Evolutionary conservation across 78 protist species (phyloP).

Genomic region (Mastigamoeba balamuthi): DNA sequence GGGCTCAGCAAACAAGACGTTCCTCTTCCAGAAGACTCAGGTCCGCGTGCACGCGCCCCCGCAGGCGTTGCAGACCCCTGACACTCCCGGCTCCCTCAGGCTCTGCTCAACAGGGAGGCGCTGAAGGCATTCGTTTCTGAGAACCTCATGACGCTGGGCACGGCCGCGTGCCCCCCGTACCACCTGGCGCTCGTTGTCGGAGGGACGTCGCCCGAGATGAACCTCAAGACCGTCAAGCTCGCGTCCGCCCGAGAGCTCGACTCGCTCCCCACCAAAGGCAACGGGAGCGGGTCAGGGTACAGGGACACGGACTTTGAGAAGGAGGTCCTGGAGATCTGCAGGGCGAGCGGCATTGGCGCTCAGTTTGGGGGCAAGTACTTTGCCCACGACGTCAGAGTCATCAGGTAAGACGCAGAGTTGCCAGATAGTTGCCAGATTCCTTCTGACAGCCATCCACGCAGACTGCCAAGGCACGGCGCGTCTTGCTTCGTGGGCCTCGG

Average conservation of each 20-base stretch:
- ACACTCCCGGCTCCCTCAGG: slow-evolving; percentile 11
- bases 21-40: slow-evolving; percentile 58
- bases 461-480: slow-evolving; percentile 66
- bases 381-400: slow-evolving; percentile 65
- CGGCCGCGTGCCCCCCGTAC: slow-evolving; percentile 83
- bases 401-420: slow-evolving; percentile 5
- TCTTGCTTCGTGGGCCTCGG: slow-evolving; percentile 78
- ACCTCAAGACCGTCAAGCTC: slow-evolving; percentile 72
- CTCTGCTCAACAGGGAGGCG: slow-evolving; percentile 34
- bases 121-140: slow-evolving; percentile 42
- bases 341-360: slow-evolving; percentile 68
- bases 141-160: slow-evolving; percentile 68
- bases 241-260: slow-evolving; percentile 54
- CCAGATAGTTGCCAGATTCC: neutral
- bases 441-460: neutral
- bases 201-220: slow-evolving; percentile 73
- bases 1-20: slow-evolving; percentile 81
- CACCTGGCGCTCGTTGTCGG: slow-evolving; percentile 74
- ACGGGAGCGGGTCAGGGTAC: slow-evolving; percentile 53
- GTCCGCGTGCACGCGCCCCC: neutral
- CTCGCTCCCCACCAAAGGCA: slow-evolving; percentile 47
- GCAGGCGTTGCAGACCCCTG: neutral
- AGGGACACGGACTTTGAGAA: slow-evolving; percentile 57
- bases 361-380: slow-evolving; percentile 85
- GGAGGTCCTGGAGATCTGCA: slow-evolving; percentile 17